Base-by-base conservation (phyloP, 31 red algal species). In the Endocladia muricata region DNA sequence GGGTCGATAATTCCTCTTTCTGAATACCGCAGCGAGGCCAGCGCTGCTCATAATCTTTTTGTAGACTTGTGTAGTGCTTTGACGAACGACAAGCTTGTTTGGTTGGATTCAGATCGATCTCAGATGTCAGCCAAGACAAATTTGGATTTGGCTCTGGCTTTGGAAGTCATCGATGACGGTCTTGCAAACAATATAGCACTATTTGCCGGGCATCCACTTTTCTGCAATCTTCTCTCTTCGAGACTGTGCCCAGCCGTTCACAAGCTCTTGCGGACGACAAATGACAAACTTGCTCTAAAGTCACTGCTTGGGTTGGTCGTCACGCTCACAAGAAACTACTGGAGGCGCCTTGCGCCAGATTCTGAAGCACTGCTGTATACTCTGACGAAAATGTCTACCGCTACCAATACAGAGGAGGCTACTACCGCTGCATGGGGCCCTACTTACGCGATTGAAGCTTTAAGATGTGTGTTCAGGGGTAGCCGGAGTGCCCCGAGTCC, bases 81-180 rank as follows among this genome's bases (percentile, higher is more conserved):
- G 7, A 41, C 66, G 17, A 77, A 70, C 32, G 68, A 86, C 19
- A 34, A 58, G 22, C 42, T 79, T 6, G 7, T 26, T 15, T 93
- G 89, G 81, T 61, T 93, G 4, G 55, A 55, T 17, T 26, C 37
- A 37, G 30, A 22, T 7, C 17, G 37, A 13, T 56, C 41, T 32
- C 29, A 31, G 19, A 47, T 51, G 3, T 1, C 73, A 3, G 34
- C 72, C 3, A 34, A 41, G 1, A 62, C 40, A 9, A 22, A 42
- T 31, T 29, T 93, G 0, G 70, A 86, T 26, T 13, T 76, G 3
- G 63, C 48, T 23, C 49, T 94, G 36, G 83, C 90, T 7, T 43
- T 94, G 11, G 90, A 94, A 31, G 90, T 94, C 22, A 73, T 86
- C 62, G 77, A 83, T 41, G 83, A 88, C 48, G 67, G 61, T 37